Conservation (phyloP, 2,329 filamentous ascomycete genomes). For the Colletotrichum theobromicola region DNA sequence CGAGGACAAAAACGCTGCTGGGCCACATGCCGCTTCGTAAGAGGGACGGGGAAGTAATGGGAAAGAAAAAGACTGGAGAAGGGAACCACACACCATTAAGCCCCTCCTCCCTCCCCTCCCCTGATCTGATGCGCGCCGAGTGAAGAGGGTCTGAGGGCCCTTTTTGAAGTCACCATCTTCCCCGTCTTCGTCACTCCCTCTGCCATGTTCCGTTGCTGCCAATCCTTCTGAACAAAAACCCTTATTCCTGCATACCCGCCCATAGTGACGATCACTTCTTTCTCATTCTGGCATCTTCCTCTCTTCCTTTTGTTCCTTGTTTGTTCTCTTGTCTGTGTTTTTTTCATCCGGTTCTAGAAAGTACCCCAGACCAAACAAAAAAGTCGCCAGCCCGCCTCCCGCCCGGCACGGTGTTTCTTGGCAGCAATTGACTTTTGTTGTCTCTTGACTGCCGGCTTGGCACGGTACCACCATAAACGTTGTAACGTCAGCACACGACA, state of each 20-base stretch:
- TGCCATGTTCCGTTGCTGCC: not conserved
- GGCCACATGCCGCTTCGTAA: conserved; percentile 6
- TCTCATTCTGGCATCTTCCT: not conserved
- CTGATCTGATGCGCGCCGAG: not conserved
- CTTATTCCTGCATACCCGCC: not conserved
- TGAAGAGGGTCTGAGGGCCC: conserved; percentile 5
- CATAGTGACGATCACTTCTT: not conserved
- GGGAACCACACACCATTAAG: not conserved
- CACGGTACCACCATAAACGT: not conserved
- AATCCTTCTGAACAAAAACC: not conserved
- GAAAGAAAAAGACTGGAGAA: not conserved
- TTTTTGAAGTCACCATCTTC: not conserved
- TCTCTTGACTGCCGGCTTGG: conserved; percentile 16
- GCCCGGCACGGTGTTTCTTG: not conserved
- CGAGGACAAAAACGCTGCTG: not conserved
- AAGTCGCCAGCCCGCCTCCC: not conserved
- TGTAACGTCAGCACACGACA: conserved; percentile 1
- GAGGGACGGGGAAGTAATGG: not conserved
- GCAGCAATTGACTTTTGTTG: not conserved
- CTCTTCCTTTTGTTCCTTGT: not conserved
- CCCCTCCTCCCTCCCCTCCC: not conserved
- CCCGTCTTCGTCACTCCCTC: not conserved
- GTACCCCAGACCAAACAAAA: not conserved
- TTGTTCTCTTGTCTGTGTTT: not conserved
- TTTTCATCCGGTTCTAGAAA: not conserved